These are phyloP conservation scores for Cephalotrichum gorgonifer DNA, from an alignment of 2,329 filamentous ascomycete genomes.

Conservation along the genomic window DNA sequence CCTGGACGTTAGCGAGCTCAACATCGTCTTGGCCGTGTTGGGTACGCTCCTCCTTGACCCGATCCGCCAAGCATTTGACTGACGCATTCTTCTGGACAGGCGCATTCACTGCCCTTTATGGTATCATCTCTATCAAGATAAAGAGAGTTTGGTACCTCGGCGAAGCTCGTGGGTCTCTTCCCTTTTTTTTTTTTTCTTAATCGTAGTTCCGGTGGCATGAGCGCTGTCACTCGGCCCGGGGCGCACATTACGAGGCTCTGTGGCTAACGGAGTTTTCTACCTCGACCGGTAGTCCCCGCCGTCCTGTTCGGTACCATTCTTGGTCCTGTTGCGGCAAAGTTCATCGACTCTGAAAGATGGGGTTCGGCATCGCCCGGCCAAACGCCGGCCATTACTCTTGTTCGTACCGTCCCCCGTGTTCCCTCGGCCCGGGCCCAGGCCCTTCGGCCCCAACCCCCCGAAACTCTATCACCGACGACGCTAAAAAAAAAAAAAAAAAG, in stretches of 20 bases:
- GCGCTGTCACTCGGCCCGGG: no score
- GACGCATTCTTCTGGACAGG: background rate
- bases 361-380: conserved; percentile 20
- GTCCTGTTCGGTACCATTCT: conserved; percentile 43
- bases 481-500: background rate
- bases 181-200: no score
- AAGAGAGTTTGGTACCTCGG: conserved; percentile 43
- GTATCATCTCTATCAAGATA: conserved; percentile 39
- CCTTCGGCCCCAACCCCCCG: no score
- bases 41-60: conserved; percentile 14
- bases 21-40: conserved; percentile 12
- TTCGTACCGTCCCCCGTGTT: conserved; percentile 6
- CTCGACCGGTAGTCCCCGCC: conserved; percentile 35
- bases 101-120: conserved; percentile 34
- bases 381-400: conserved; percentile 26
- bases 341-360: conserved; percentile 34
- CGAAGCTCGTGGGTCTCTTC: conserved; percentile 34
- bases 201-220: no score
- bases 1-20: conserved; percentile 13
- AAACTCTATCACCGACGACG: background rate
- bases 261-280: no score
- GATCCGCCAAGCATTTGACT: background rate
- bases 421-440: background rate
- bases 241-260: no score
- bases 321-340: conserved; percentile 43